Percentiles rank a stretch among this genome's conserved stretches.
Conservation (phyloP, 2,329 filamentous ascomycete species). For the Stachybotrys elegans region DNA sequence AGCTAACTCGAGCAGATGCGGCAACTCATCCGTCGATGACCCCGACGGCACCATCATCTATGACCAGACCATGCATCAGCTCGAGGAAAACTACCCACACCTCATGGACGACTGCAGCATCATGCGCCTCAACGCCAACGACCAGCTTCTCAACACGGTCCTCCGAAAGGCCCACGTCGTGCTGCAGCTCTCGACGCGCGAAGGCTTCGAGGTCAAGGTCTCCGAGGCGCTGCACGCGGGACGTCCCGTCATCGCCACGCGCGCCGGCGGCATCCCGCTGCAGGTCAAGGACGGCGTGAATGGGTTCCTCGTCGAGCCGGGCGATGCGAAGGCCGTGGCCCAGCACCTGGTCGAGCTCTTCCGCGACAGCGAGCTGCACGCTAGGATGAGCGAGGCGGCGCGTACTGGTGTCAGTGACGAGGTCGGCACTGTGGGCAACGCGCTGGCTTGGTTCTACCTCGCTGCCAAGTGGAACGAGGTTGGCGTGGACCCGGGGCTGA, state of each 20-base stretch:
- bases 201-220: slow-evolving; percentile 84
- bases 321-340: slow-evolving; percentile 66
- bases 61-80: slow-evolving; percentile 63
- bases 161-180: slow-evolving; percentile 68
- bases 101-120: slow-evolving; percentile 64
- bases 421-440: slow-evolving; percentile 75
- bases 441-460: slow-evolving; percentile 72
- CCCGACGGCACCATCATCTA: slow-evolving; percentile 70
- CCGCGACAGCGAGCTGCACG: slow-evolving; percentile 58
- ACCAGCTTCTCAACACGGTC: slow-evolving; percentile 74
- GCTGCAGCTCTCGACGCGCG: slow-evolving; percentile 73
- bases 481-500: slow-evolving; percentile 41
- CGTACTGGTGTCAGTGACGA: slow-evolving; percentile 69
- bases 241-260: slow-evolving; percentile 70
- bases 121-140: slow-evolving; percentile 71
- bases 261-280: slow-evolving; percentile 73
- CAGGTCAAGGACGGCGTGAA: slow-evolving; percentile 69
- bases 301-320: slow-evolving; percentile 68
- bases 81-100: slow-evolving; percentile 58
- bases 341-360: slow-evolving; percentile 61
- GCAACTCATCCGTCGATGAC: slow-evolving; percentile 77
- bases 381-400: slow-evolving; percentile 61
- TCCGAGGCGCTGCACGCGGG: slow-evolving; percentile 79
- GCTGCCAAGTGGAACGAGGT: slow-evolving; percentile 58
- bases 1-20: slow-evolving; percentile 39